Conservation (phyloP, 2,329 filamentous ascomycete species). For the Botrytis fabae region DNA sequence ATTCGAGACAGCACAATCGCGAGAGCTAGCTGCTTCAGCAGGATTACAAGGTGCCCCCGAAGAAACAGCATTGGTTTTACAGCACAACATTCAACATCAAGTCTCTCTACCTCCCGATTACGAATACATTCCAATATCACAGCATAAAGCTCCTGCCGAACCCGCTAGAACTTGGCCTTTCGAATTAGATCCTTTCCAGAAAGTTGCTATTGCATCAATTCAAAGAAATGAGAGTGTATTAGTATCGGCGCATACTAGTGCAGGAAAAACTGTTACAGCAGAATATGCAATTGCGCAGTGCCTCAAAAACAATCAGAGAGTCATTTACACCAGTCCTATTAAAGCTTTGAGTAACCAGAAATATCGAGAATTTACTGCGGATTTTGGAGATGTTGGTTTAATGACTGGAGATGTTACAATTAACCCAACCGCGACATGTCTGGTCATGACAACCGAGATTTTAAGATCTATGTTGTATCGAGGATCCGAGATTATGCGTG, state of each 20-base stretch:
- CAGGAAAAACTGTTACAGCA: constrained; percentile 96
- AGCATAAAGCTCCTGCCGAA: constrained; percentile 85
- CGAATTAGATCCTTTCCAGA: constrained; percentile 95
- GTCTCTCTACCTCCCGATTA: constrained; percentile 93
- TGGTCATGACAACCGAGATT: constrained; percentile 99
- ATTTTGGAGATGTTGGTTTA: constrained; percentile 94
- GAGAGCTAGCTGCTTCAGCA: constrained; percentile 71
- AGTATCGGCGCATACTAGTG: constrained; percentile 95
- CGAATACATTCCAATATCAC: constrained; percentile 89
- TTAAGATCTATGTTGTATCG: constrained; percentile 96
- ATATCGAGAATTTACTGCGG: constrained; percentile 91
- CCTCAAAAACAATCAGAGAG: constrained; percentile 93
- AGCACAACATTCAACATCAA: constrained; percentile 98
- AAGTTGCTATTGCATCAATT: constrained; percentile 90
- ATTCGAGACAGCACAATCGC: constrained; percentile 91
- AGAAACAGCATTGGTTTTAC: constrained; percentile 69
- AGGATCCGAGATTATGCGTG: constrained; percentile 98
- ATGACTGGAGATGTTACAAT: constrained; percentile 99
- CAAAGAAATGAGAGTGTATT: constrained; percentile 94
- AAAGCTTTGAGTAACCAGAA: constrained; percentile 99
- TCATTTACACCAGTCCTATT: constrained; percentile 99
- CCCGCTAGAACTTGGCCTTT: constrained; percentile 86
- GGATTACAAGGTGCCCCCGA: constrained; percentile 38
- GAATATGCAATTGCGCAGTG: constrained; percentile 98
- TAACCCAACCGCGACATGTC: constrained; percentile 94